Evolutionary conservation across 2,329 filamentous ascomycete species (phyloP), one percentile per base, ranked within the genome.

Genomic region (Calycina herbarum): DNA sequence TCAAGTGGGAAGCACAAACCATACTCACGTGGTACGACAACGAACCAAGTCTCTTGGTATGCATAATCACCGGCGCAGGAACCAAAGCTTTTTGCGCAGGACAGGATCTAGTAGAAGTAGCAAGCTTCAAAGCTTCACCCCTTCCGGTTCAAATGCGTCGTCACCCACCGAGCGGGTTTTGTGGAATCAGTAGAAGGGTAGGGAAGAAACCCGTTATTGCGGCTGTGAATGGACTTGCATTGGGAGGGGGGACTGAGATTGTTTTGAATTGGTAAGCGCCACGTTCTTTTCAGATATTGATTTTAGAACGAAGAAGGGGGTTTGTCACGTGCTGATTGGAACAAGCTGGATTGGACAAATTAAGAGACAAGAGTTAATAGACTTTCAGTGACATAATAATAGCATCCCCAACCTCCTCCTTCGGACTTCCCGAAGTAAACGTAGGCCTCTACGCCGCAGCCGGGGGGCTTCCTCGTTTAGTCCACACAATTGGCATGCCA

Each of bases 171-270:
- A 63, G 62, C 2, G 89, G 89, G 1, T 90, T 92, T 67, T 88
- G 85, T 48, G 89, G 86, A 0, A 79, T 93, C 38, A 88, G 86
- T 67, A 88, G 90, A 70, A 82, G 90, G 33, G 75, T 78, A 13
- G 90, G 90, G 58, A 87, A 85, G 77, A 94, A 94, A 73, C 91
- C 91, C 5, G 82, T 94, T 66, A 83, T 94, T 51, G 89, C 88
- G 0, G 91, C 91, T 1, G 89, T 94, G n/a, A 92, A 93, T 74
- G 91, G 91, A 2, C 81, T 89, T 45, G 91, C 89, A 57, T 82
- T 91, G 35, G 91, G 91, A 59, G 91, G 91, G 58, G 91, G 90
- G 1, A 89, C 91, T 78, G 91, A 94, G 80, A 92, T 93, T 29
- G 71, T 70, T 66, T 67, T 75, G 62, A 92, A 93, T 77, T 86